Conservation (phyloP, 106 monocot genomes). For the Dioscorea alata region DNA sequence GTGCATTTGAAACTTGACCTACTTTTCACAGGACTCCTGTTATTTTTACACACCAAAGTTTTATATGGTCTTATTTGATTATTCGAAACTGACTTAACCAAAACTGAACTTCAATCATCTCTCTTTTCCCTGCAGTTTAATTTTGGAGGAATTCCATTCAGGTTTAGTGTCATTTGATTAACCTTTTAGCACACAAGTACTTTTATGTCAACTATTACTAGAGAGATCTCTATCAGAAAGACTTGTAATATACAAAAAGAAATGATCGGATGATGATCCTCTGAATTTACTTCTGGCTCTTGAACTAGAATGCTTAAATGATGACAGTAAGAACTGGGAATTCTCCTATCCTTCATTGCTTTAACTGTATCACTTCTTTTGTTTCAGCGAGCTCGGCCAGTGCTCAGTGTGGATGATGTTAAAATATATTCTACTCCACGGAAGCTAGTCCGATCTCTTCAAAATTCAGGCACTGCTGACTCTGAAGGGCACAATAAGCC, state of each 20-base stretch:
- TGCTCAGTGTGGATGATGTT: conserved; percentile 38
- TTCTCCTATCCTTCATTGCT: not conserved
- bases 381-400: conserved; percentile 31
- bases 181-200: too few species aligned
- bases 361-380: not conserved
- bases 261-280: too few species aligned
- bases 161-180: too few species aligned
- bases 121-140: too few species aligned
- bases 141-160: too few species aligned
- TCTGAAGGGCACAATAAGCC: conserved; percentile 4
- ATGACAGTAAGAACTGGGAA: not conserved
- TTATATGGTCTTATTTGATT: not conserved
- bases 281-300: too few species aligned
- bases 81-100: too few species aligned
- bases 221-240: too few species aligned
- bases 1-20: not conserved
- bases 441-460: conserved; percentile 75
- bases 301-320: not conserved
- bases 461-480: conserved; percentile 24
- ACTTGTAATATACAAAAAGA: too few species aligned
- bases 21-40: not conserved
- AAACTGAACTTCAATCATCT: too few species aligned
- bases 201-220: too few species aligned
- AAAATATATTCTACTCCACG: conserved; percentile 63
- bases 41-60: not conserved